Percentiles rank a stretch among this genome's conserved stretches.
phyloP scores from a whole-genome alignment of 129 eudicot species.

The Flaveria brownii region DNA sequence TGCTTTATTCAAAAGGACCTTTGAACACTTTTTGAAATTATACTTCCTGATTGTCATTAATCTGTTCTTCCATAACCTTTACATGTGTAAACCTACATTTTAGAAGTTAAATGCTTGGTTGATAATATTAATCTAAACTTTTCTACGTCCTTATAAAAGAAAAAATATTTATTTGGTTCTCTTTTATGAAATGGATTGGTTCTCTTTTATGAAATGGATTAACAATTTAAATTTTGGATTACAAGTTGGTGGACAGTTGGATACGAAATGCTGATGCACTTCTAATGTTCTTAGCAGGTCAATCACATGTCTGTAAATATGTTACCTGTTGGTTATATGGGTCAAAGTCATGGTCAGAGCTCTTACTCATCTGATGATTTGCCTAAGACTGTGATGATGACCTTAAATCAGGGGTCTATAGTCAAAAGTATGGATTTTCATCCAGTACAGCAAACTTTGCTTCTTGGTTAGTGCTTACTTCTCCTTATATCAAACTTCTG shows the following conservation, averaged over 20 bases:
- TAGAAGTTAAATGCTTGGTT: constrained; percentile 6
- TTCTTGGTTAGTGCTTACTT: constrained; percentile 62
- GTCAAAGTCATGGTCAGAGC: constrained; percentile 73
- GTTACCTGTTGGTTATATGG: constrained; percentile 54
- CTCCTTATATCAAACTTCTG: constrained; percentile 9
- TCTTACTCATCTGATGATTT: constrained; percentile 73
- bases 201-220: constrained; percentile 6
- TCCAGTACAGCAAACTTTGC: constrained; percentile 72
- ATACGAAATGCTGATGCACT: neutral
- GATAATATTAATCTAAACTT: neutral
- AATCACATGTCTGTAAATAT: constrained; percentile 59
- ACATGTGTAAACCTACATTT: neutral
- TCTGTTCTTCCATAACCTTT: constrained; percentile 11
- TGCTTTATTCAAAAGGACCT: neutral
- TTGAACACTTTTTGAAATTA: neutral
- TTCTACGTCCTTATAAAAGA: neutral
- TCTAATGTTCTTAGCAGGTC: constrained; percentile 43
- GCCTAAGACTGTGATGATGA: constrained; percentile 70
- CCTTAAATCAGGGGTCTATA: constrained; percentile 69
- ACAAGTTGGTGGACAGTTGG: constrained; percentile 11
- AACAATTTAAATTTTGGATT: neutral
- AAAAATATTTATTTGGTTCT: neutral
- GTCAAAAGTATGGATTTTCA: constrained; percentile 91
- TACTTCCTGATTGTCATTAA: constrained; percentile 5
- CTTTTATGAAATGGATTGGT: constrained; percentile 8